Base-by-base conservation (phyloP, 2,329 filamentous ascomycete species). In the Taxawa tesnikishii region DNA sequence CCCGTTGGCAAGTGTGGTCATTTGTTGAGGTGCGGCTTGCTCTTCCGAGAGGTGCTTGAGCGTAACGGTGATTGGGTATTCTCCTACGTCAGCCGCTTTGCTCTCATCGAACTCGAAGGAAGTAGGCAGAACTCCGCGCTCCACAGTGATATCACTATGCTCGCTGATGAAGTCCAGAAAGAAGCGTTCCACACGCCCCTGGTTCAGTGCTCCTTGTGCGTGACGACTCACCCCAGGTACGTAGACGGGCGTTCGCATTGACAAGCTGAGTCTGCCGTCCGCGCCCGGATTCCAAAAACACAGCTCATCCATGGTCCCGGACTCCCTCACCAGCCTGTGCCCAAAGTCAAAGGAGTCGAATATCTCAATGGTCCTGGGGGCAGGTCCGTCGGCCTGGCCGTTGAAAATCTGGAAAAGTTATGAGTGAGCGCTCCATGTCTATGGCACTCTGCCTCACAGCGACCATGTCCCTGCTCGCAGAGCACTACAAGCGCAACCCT, bases 241-340 rank as follows among this genome's bases (percentile, higher is more conserved):
- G n/a, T n/a, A n/a, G n/a, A n/a, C n/a, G n/a, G n/a, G n/a, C n/a
- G n/a, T n/a, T n/a, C n/a, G n/a, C n/a, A n/a, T n/a, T n/a, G n/a
- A n/a, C n/a, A n/a, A n/a, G n/a, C n/a, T n/a, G n/a, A n/a, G n/a
- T 0, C 54, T 46, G 2, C 75, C 73, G n/a, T 71, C 52, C 12
- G 60, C 48, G 39, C 72, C 69, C 0, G 76, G 76, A 37, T 79
- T 79, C 62, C 62, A 65, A 39, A 65, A 65, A 5, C 59, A 60
- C 36, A 77, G 72, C 58, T 79, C 77, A n/a, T 79, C 61, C 58
- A 80, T 70, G 47, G 74, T 73, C 46, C 79, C 79, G 8, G 70
- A 66, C 43, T 82, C 77, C 23, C 70, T 71, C 69, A 68, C 75
- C 3, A 62, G 66, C 3, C 67, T 57, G 38, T 79, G 66, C 1